phyloP scores from a whole-genome alignment of 192 early-diverging fungal species.

The Umbelopsis sp. region DNA sequence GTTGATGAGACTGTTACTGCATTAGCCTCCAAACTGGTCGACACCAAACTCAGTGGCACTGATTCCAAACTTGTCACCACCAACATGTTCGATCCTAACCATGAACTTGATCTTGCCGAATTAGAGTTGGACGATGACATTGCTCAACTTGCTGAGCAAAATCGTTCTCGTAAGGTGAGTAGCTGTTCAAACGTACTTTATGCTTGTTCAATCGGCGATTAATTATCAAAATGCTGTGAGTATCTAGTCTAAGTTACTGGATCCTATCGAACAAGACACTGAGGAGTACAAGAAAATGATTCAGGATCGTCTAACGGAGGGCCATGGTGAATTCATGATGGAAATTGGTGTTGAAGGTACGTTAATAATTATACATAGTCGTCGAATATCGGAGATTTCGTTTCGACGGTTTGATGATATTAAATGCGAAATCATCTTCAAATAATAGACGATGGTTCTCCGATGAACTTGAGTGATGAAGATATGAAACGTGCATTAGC shows the following conservation, averaged over 20 bases:
- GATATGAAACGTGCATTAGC: conserved; percentile 48
- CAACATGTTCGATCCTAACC: conserved; percentile 13
- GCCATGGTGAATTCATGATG: conserved; percentile 71
- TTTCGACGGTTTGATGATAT: too few species aligned
- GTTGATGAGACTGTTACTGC: background rate
- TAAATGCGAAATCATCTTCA: too few species aligned
- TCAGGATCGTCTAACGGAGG: background rate
- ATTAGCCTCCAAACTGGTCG: background rate
- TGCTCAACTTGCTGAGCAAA: background rate
- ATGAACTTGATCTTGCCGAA: background rate
- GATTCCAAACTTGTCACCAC: background rate
- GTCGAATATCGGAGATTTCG: conserved; percentile 10
- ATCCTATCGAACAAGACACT: background rate
- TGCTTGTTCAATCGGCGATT: background rate
- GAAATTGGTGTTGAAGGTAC: conserved; percentile 76
- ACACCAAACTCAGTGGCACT: background rate
- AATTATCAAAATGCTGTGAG: background rate
- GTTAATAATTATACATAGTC: background rate
- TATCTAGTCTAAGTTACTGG: background rate
- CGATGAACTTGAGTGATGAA: conserved; percentile 61
- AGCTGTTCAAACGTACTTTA: too few species aligned
- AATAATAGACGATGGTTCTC: conserved; percentile 67
- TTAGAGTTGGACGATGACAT: conserved; percentile 8
- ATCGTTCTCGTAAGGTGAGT: conserved; percentile 1
- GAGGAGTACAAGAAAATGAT: background rate